Evolutionary conservation across 176 grass and related monocot genomes (phyloP).

Genomic region (Eremochloa ophiuroides): DNA sequence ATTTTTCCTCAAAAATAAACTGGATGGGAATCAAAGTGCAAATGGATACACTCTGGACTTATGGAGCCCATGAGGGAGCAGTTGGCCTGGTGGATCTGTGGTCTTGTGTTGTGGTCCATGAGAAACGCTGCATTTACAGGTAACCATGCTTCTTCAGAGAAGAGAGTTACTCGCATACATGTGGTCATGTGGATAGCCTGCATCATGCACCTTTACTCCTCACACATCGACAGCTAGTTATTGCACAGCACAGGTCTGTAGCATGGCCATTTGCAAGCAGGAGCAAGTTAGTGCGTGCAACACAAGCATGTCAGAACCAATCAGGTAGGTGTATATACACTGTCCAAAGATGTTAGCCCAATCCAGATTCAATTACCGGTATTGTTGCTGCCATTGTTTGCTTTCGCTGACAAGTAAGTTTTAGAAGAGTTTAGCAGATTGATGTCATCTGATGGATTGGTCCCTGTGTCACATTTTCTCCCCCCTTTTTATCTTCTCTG

Average conservation of each 20-base stretch:
- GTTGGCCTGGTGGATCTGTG: slow-evolving; percentile 9
- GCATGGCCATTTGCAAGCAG: neutral
- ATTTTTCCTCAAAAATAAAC: neutral
- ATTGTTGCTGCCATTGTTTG: neutral
- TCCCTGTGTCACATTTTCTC: neutral
- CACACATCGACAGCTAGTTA: slow-evolving; percentile 10
- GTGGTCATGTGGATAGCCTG: slow-evolving; percentile 39
- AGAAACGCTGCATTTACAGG: slow-evolving; percentile 25
- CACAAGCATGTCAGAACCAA: slow-evolving; percentile 27
- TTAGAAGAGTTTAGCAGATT: slow-evolving; percentile 7
- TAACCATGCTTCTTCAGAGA: slow-evolving; percentile 7
- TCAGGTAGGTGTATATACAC: neutral
- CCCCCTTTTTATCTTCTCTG: neutral
- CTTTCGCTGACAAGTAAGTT: neutral
- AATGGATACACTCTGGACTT: neutral
- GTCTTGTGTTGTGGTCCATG: slow-evolving; percentile 17
- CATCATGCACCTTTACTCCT: slow-evolving; percentile 23
- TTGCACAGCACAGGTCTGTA: neutral
- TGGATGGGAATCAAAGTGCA: neutral
- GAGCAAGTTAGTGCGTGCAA: slow-evolving; percentile 23
- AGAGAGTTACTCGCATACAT: neutral
- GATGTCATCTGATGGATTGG: neutral
- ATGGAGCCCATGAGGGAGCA: slow-evolving; percentile 25
- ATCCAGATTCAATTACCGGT: slow-evolving; percentile 16
- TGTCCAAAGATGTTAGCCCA: neutral